These are phyloP conservation scores for Coelastrella sp. DNA, from an alignment of 139 green algal species.

Conservation along the genomic window DNA sequence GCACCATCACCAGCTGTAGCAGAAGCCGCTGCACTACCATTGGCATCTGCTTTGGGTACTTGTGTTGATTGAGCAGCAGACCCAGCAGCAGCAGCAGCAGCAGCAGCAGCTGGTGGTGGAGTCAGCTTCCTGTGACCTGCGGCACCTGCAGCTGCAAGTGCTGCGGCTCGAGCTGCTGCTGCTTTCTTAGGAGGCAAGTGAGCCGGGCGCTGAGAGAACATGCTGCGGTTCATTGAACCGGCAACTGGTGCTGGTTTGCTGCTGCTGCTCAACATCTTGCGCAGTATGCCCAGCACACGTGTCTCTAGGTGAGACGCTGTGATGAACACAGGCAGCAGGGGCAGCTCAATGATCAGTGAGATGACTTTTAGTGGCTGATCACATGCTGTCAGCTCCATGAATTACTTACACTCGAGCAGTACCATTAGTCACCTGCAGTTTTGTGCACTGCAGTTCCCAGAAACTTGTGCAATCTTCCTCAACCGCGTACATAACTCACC, in stretches of 20 bases:
- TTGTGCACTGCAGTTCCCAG: background rate
- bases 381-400: no score
- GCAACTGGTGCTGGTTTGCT: slow-evolving; percentile 3
- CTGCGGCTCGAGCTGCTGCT: slow-evolving; percentile 16
- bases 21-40: background rate
- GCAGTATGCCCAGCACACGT: slow-evolving; percentile 81
- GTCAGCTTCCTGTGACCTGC: background rate
- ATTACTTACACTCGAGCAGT: no score
- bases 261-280: slow-evolving; percentile 71
- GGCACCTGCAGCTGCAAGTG: slow-evolving; percentile 21
- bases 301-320: slow-evolving; percentile 90
- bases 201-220: background rate
- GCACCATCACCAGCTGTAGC: background rate
- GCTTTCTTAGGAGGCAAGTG: slow-evolving; percentile 24
- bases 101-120: slow-evolving; percentile 1
- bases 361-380: no score
- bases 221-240: background rate
- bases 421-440: no score
- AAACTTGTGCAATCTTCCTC: no score
- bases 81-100: background rate
- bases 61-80: no score
- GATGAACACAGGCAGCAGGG: background rate
- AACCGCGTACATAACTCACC: no score
- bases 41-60: background rate
- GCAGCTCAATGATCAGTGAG: no score